Base-by-base conservation (phyloP, 768 basidiomycete genomes). In the Trametes cingulata region DNA sequence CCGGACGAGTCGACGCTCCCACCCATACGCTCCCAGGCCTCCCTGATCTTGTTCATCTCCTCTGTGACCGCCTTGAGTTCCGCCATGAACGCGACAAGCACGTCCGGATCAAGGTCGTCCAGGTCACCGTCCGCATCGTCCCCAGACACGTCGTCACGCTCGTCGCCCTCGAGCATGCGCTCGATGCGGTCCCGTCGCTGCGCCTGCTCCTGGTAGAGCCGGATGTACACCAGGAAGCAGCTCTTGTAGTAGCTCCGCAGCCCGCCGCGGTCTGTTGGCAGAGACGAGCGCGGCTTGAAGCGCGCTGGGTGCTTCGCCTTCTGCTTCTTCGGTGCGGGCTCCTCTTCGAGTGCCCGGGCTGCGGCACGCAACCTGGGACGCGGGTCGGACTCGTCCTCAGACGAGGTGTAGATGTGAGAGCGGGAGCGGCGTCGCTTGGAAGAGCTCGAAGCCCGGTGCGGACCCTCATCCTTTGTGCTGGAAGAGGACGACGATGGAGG, bases 361-460 rank as follows among this genome's bases (percentile, higher is more conserved):
- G 27, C 24, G 39, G 29, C 25, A 25, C 27, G 41, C 29, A 49
- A 20, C 1, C 71, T 69, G 72, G 72, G 58, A 81, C 77, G 22
- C 76, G 65, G 56, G 9, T 62, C 58, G 9, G 49, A 77, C 67
- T 86, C 84, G 51, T 87, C 83, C 39, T 85, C 85, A 0, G 87
- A 85, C 1, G 87, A 86, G 0, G 87, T 88, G 61, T 85, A 88
- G 51, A 85, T 80, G 0, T 85, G 85, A 2, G 85, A 83, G 42
- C 73, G 77, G 10, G 29, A 33, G 45, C 87, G 84, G 67, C 48
- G 58, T 35, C 27, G 46, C 53, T 64, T 67, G 41, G 52, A 42
- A 10, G 59, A 58, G 40, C 58, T 40, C 10, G 52, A 48, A 1
- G 52, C 49, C 12, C 54, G 47, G 19, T 50, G 46, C 9, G 42